These are phyloP conservation scores for Meyerozyma elateridarum DNA, from an alignment of 1,139 yeast genomes.

Conservation along the genomic window DNA sequence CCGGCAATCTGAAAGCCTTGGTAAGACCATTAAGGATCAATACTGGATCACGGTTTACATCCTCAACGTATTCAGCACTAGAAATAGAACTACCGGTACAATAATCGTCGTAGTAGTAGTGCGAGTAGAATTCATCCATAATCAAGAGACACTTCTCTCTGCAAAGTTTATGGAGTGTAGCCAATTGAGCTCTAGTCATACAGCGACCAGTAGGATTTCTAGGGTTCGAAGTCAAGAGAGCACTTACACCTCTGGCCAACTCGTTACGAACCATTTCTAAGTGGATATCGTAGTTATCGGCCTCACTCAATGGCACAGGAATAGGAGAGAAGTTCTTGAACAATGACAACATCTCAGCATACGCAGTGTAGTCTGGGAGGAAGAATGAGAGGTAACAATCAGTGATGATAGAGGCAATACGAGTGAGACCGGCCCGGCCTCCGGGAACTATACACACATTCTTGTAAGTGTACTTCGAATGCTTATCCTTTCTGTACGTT, in stretches of 20 bases:
- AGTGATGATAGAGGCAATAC: conserved; percentile 61
- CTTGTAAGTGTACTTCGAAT: conserved; percentile 57
- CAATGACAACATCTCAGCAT: conserved; percentile 66
- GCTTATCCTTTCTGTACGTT: conserved; percentile 47
- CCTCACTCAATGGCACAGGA: conserved; percentile 60
- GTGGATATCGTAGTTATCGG: conserved; percentile 58
- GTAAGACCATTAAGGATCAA: conserved; percentile 62
- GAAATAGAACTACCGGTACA: conserved; percentile 55
- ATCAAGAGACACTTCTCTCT: conserved; percentile 54
- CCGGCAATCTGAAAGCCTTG: conserved; percentile 63
- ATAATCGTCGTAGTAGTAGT: conserved; percentile 57
- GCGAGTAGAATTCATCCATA: conserved; percentile 66
- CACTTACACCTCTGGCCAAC: conserved; percentile 58
- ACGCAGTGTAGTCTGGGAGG: conserved; percentile 67
- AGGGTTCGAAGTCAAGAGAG: conserved; percentile 59
- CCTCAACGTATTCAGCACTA: conserved; percentile 52
- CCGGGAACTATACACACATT: conserved; percentile 69
- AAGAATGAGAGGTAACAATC: conserved; percentile 62
- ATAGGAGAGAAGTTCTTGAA: conserved; percentile 66
- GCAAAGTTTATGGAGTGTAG: conserved; percentile 53
- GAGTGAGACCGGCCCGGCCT: conserved; percentile 63
- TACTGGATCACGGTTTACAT: conserved; percentile 60
- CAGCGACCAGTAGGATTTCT: conserved; percentile 66
- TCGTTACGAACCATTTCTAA: conserved; percentile 53
- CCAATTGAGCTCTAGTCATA: conserved; percentile 48